Conservation (phyloP, 2,329 filamentous ascomycete species). For the Penicillium sp. region DNA sequence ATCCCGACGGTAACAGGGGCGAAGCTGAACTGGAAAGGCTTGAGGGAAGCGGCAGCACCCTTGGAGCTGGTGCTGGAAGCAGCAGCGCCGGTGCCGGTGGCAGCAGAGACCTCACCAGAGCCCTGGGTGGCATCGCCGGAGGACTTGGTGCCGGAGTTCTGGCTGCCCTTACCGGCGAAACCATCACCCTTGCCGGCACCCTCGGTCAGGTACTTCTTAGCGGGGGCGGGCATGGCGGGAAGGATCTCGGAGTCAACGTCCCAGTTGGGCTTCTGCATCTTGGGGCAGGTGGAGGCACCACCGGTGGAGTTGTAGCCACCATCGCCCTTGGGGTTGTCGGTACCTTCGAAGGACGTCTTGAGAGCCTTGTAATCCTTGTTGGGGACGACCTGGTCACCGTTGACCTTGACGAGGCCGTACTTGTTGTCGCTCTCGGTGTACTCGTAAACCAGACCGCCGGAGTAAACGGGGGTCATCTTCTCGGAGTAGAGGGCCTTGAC, state of each 20-base stretch:
- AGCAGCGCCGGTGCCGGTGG: slow-evolving; percentile 15
- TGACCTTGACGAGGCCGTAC: slow-evolving; percentile 74
- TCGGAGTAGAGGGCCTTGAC: slow-evolving; percentile 72
- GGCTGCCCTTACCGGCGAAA: slow-evolving; percentile 55
- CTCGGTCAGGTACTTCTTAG: slow-evolving; percentile 55
- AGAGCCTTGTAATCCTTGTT: slow-evolving; percentile 62
- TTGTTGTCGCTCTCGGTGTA: slow-evolving; percentile 81
- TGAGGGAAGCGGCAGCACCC: slow-evolving; percentile 45
- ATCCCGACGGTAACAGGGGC: slow-evolving; percentile 53
- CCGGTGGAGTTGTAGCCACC: slow-evolving; percentile 59
- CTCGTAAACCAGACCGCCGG: slow-evolving; percentile 93
- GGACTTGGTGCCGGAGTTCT: slow-evolving; percentile 53
- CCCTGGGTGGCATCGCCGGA: slow-evolving; percentile 51
- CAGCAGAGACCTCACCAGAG: slow-evolving; percentile 42
- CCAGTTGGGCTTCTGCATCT: slow-evolving; percentile 54
- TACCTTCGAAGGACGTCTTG: slow-evolving; percentile 50
- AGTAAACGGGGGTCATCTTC: slow-evolving; percentile 88
- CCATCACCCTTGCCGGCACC: slow-evolving; percentile 59
- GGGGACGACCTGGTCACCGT: slow-evolving; percentile 55
- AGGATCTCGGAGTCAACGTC: slow-evolving; percentile 56
- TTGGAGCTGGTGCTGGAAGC: slow-evolving; percentile 31
- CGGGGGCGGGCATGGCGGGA: slow-evolving; percentile 56
- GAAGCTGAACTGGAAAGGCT: slow-evolving; percentile 46
- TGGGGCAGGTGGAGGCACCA: slow-evolving; percentile 54
- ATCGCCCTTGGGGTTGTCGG: slow-evolving; percentile 53